These are phyloP conservation scores for Diutina rugosa DNA, from an alignment of 1,139 yeast genomes.

Conservation along the genomic window DNA sequence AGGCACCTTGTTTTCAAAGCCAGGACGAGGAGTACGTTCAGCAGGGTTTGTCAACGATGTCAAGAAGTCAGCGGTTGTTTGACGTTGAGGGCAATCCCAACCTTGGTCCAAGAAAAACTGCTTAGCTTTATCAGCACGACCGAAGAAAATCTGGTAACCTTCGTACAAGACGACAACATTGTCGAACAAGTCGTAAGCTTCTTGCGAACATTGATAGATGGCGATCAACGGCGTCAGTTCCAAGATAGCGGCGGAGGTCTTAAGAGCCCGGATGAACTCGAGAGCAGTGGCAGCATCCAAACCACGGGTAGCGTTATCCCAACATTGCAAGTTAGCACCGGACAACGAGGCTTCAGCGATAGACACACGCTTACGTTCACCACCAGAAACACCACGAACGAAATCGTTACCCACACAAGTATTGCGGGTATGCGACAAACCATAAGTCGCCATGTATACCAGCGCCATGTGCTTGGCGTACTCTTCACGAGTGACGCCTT, in stretches of 20 bases:
- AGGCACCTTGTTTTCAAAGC: slow-evolving; percentile 39
- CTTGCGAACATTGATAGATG: slow-evolving; percentile 74
- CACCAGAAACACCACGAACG: slow-evolving; percentile 74
- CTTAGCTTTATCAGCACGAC: slow-evolving; percentile 47
- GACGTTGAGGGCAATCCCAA: slow-evolving; percentile 58
- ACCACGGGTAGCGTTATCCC: slow-evolving; percentile 72
- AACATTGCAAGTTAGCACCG: slow-evolving; percentile 52
- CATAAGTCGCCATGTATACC: slow-evolving; percentile 60
- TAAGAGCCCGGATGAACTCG: slow-evolving; percentile 60
- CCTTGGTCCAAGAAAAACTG: slow-evolving; percentile 56
- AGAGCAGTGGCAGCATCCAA: slow-evolving; percentile 66
- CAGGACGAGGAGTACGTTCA: slow-evolving; percentile 44
- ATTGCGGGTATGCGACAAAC: slow-evolving; percentile 53
- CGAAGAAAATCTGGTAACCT: slow-evolving; percentile 70
- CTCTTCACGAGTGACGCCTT: slow-evolving; percentile 22
- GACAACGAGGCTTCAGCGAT: slow-evolving; percentile 58
- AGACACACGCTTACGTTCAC: slow-evolving; percentile 75
- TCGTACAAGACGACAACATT: slow-evolving; percentile 61
- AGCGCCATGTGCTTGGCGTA: slow-evolving; percentile 53
- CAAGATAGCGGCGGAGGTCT: slow-evolving; percentile 46
- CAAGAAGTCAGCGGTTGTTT: slow-evolving; percentile 36
- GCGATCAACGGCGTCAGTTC: slow-evolving; percentile 60
- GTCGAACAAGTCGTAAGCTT: slow-evolving; percentile 63
- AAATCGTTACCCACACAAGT: slow-evolving; percentile 63
- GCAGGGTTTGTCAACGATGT: slow-evolving; percentile 56